These are phyloP conservation scores for Leccinum broughii DNA, from an alignment of 768 basidiomycete species.

Conservation along the genomic window DNA sequence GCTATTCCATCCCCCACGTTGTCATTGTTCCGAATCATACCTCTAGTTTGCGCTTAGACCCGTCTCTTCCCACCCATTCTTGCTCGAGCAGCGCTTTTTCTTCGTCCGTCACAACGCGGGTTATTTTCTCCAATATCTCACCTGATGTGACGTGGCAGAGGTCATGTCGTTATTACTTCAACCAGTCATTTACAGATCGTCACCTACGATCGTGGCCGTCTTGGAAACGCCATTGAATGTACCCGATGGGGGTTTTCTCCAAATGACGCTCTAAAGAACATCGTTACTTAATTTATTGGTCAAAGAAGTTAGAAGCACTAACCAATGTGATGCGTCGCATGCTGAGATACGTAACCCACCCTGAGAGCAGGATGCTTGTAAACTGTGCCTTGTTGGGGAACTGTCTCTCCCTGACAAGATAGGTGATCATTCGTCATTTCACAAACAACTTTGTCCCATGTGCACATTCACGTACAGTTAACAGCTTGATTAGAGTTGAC, in stretches of 20 bases:
- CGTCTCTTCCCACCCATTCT: conserved; percentile 90
- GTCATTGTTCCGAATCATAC: conserved; percentile 39
- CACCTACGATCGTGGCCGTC: conserved; percentile 92
- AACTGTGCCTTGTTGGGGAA: conserved; percentile 87
- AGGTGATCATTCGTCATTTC: conserved; percentile 13
- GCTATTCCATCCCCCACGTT: conserved; percentile 9
- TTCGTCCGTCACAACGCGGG: conserved; percentile 86
- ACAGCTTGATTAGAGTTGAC: conserved; percentile 91
- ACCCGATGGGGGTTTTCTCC: conserved; percentile 94
- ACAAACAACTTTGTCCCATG: conserved; percentile 4
- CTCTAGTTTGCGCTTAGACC: conserved; percentile 89
- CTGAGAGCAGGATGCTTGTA: conserved; percentile 94
- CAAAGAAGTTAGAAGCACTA: conserved; percentile 22
- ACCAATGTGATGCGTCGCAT: conserved; percentile 97
- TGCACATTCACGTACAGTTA: conserved; percentile 59
- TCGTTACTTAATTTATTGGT: conserved; percentile 23
- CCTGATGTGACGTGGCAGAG: conserved; percentile 42
- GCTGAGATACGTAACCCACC: conserved; percentile 96
- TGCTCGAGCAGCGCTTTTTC: conserved; percentile 77
- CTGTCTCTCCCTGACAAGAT: conserved; percentile 73
- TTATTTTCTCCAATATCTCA: conserved; percentile 88
- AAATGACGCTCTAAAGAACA: conserved; percentile 73
- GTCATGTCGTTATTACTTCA: conserved; percentile 10
- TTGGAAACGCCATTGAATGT: conserved; percentile 99
- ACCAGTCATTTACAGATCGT: conserved; percentile 13